Evolutionary conservation across 257 asterid species (phyloP).

Genomic region (Plantago major): DNA sequence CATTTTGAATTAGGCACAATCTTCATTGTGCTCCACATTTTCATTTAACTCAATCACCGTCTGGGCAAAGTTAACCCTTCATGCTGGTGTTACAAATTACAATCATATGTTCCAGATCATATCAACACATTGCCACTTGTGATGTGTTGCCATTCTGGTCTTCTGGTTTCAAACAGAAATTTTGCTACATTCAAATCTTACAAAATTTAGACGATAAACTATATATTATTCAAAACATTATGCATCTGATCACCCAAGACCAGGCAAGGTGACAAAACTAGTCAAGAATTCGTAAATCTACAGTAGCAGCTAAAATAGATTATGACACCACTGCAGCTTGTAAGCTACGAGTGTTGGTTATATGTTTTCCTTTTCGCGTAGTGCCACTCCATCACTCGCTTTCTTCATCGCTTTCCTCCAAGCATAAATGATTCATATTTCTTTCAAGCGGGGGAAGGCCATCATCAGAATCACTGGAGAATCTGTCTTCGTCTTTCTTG

Average conservation of each 20-base stretch:
- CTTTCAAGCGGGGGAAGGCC: constrained; percentile 96
- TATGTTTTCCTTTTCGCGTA: neutral
- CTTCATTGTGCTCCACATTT: no score
- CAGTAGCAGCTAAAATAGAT: neutral
- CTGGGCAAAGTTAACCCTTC: no score
- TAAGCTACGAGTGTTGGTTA: neutral
- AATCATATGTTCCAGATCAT: no score
- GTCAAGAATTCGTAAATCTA: neutral
- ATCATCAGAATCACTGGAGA: constrained; percentile 57
- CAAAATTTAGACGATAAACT: neutral
- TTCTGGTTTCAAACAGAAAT: no score
- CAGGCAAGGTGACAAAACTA: neutral
- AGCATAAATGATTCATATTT: constrained; percentile 66
- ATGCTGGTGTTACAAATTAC: no score
- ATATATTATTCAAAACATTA: neutral
- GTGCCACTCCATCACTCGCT: constrained; percentile 33
- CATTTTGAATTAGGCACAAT: no score
- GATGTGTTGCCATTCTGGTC: no score
- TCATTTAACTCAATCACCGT: no score
- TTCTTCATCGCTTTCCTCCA: constrained; percentile 35
- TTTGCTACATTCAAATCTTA: neutral
- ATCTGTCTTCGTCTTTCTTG: constrained; percentile 34
- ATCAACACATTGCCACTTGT: no score
- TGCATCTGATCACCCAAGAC: neutral
- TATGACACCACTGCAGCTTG: neutral